Percentiles rank a stretch among this genome's conserved stretches.
These are phyloP conservation scores for Chrysoporthe deuterocubensis DNA, from an alignment of 2,329 filamentous ascomycete genomes.

Conservation along the genomic window DNA sequence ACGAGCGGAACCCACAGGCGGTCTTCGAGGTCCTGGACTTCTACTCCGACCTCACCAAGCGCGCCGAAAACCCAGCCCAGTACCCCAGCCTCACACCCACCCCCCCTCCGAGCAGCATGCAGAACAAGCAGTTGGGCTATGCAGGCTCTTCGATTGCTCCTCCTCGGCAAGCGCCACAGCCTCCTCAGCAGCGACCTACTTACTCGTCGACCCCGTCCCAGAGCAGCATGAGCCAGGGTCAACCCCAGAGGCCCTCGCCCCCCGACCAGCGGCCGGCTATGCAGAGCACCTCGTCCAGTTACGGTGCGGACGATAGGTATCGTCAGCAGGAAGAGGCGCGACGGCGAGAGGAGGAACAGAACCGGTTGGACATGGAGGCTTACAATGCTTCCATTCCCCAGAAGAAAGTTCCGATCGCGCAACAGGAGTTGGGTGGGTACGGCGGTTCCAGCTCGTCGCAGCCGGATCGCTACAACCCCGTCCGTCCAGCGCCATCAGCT, in stretches of 20 bases:
- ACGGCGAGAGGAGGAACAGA: slow-evolving; percentile 71
- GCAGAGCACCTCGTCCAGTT: slow-evolving; percentile 60
- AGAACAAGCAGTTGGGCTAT: slow-evolving; percentile 68
- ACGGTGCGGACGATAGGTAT: slow-evolving; percentile 53
- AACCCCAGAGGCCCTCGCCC: slow-evolving; percentile 49
- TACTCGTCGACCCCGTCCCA: slow-evolving; percentile 45
- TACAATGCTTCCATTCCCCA: slow-evolving; percentile 91
- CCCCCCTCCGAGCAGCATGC: slow-evolving; percentile 59
- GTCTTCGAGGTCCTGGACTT: slow-evolving; percentile 83
- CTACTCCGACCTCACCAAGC: slow-evolving; percentile 82
- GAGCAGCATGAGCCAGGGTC: slow-evolving; percentile 38
- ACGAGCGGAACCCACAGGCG: slow-evolving; percentile 92
- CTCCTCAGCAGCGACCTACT: slow-evolving; percentile 55
- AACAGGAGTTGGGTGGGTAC: slow-evolving; percentile 85
- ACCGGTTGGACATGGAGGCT: slow-evolving; percentile 76
- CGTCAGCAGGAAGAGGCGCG: slow-evolving; percentile 54
- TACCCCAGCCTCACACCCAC: slow-evolving; percentile 72
- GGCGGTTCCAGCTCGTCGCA: slow-evolving; percentile 52
- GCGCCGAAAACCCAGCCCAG: slow-evolving; percentile 70
- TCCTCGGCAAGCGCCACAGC: slow-evolving; percentile 62
- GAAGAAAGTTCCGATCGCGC: slow-evolving; percentile 76
- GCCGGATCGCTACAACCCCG: slow-evolving; percentile 81
- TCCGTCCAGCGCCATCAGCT: slow-evolving; percentile 80
- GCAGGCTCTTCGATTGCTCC: slow-evolving; percentile 66
- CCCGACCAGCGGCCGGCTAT: slow-evolving; percentile 60